These are phyloP conservation scores for Hypomontagnella monticulosa DNA, from an alignment of 495 filamentous ascomycete genomes.

Conservation along the genomic window DNA sequence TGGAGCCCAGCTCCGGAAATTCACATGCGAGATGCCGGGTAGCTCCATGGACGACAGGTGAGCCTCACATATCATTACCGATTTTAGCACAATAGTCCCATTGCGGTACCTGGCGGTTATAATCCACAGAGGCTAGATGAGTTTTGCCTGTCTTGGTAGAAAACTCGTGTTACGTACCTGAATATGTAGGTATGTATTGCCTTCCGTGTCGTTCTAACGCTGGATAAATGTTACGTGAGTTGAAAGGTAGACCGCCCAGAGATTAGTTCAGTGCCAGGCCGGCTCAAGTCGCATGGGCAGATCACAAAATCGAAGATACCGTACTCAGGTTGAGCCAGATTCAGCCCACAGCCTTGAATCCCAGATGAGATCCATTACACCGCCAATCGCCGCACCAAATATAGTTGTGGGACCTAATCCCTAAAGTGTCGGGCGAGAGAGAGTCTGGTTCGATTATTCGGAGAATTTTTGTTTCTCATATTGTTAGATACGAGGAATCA, in stretches of 20 bases:
- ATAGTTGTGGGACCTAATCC: no score
- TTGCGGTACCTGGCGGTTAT: background rate
- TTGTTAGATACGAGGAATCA: conserved; percentile 26
- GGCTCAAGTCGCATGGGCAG: conserved; percentile 4
- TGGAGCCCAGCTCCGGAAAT: background rate
- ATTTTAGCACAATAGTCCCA: background rate
- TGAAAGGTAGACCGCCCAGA: background rate
- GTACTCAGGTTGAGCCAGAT: conserved; percentile 21
- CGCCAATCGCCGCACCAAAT: background rate
- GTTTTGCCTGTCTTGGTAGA: background rate
- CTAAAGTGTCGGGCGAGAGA: background rate
- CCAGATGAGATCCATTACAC: conserved; percentile 30
- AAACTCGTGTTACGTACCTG: background rate
- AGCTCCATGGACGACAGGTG: conserved; percentile 7
- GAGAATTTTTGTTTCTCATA: background rate
- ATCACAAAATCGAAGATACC: conserved; percentile 20
- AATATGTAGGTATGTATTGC: background rate
- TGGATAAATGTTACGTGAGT: no score
- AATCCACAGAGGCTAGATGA: conserved; percentile 6
- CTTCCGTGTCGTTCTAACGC: no score
- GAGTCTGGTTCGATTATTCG: background rate
- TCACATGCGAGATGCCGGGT: conserved; percentile 19
- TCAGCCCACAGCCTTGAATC: conserved; percentile 23
- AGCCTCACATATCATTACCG: conserved; percentile 10
- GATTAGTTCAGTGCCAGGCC: background rate